Conservation (phyloP, 345 rosid species). For the Hevea brasiliensis region DNA sequence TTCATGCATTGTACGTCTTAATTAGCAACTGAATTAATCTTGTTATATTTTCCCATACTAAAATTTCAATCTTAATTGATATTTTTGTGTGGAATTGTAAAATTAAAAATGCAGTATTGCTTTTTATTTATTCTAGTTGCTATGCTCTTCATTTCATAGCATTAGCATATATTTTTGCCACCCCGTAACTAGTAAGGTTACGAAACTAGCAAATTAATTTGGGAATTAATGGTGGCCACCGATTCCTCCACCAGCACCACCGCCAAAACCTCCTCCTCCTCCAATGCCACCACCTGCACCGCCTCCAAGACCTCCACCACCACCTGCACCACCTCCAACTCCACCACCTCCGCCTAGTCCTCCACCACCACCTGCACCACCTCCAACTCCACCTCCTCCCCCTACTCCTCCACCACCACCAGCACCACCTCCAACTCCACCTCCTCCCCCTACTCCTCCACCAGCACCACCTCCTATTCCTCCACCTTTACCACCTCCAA, state of each 20-base stretch:
- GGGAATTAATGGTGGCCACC: slow-evolving; percentile 17
- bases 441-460: background rate
- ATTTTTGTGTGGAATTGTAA: too few relatives aligned
- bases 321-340: background rate
- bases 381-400: slow-evolving; percentile 34
- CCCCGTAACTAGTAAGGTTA: too few relatives aligned
- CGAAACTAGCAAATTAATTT: background rate
- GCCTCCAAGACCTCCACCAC: slow-evolving; percentile 15
- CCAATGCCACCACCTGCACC: too few relatives aligned
- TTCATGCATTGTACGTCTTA: too few relatives aligned
- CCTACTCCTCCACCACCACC: slow-evolving; percentile 28
- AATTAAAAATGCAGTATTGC: background rate
- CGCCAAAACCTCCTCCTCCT: background rate
- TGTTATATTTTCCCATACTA: too few relatives aligned
- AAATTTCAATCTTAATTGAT: too few relatives aligned
- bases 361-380: slow-evolving; percentile 31
- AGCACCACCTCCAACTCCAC: background rate
- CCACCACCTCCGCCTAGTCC: slow-evolving; percentile 32
- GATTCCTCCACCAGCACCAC: slow-evolving; percentile 5
- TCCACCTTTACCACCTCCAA: slow-evolving; percentile 8
- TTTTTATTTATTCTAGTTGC: slow-evolving; percentile 3
- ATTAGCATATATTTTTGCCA: background rate
- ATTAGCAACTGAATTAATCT: too few relatives aligned
- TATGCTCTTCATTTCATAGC: background rate
- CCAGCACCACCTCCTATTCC: background rate